Evolutionary conservation across 2,329 filamentous ascomycete species (phyloP).

Genomic region (Thermochaetoides dissita): DNA sequence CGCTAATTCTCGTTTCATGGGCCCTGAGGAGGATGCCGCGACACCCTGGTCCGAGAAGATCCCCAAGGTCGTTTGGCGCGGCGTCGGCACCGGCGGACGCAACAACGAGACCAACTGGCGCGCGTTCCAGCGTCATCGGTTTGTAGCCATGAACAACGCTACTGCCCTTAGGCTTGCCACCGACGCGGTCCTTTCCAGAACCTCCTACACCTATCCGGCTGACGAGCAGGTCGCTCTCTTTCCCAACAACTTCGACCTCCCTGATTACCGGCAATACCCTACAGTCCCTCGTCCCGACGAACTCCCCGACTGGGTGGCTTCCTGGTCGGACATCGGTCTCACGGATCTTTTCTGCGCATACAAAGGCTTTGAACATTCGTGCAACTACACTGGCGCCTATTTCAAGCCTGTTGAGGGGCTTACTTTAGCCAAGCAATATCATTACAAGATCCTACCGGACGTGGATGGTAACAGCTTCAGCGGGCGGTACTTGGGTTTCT

Average conservation of each 20-base stretch:
- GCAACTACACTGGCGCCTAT: conserved; percentile 35
- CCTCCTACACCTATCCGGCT: conserved; percentile 20
- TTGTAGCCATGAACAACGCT: conserved; percentile 58
- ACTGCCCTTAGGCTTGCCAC: conserved; percentile 38
- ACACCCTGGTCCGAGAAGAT: conserved; percentile 44
- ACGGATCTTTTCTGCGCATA: conserved; percentile 39
- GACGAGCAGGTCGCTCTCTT: conserved; percentile 15
- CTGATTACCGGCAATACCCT: conserved; percentile 29
- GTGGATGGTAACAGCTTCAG: conserved; percentile 64
- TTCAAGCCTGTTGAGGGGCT: conserved; percentile 27
- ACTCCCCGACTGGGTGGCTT: conserved; percentile 28
- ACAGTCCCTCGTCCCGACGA: conserved; percentile 28
- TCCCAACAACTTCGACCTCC: conserved; percentile 41
- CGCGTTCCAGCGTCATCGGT: conserved; percentile 61
- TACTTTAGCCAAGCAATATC: conserved; percentile 39
- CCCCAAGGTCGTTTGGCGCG: conserved; percentile 46
- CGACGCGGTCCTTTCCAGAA: too few relatives aligned
- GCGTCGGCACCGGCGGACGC: conserved; percentile 50
- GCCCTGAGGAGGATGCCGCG: conserved; percentile 35
- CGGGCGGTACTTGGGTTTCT: conserved; percentile 54
- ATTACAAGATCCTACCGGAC: conserved; percentile 58
- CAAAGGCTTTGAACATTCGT: conserved; percentile 23
- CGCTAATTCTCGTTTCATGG: conserved; percentile 47
- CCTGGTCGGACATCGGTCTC: conserved; percentile 38
- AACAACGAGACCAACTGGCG: conserved; percentile 51